Percentiles rank a stretch among this genome's conserved stretches.
Evolutionary conservation across 495 filamentous ascomycete species (phyloP).

Genomic region (Talaromyces ruber): DNA sequence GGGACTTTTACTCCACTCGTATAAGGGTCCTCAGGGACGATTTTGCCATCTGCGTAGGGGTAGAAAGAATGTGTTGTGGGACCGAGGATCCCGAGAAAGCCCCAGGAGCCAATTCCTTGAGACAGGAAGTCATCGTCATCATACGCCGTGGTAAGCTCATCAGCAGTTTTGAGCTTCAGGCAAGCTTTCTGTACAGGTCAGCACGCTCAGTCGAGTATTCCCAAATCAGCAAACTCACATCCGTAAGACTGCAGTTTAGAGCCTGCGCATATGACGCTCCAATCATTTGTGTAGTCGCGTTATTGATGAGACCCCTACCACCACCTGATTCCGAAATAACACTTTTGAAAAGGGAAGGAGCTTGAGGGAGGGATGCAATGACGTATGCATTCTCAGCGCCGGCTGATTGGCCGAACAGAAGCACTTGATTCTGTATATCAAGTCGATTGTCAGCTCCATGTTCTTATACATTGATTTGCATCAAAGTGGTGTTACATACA

Average conservation of each 20-base stretch:
- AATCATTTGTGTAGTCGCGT: slow-evolving; percentile 6
- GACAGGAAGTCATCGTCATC: slow-evolving; percentile 6
- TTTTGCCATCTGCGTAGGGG: slow-evolving; percentile 22
- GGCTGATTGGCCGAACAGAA: slow-evolving; percentile 33
- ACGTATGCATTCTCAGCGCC: slow-evolving; percentile 24
- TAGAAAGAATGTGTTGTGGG: slow-evolving; percentile 14
- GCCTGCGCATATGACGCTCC: slow-evolving; percentile 16
- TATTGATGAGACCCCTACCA: slow-evolving; percentile 13
- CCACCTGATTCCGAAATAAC: slow-evolving; percentile 27
- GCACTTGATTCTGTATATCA: slow-evolving; percentile 18
- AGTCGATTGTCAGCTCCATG: background rate
- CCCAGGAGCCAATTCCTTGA: slow-evolving; percentile 6
- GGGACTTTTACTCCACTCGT: slow-evolving; percentile 23
- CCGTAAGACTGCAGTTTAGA: slow-evolving; percentile 15
- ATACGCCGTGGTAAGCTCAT: slow-evolving; percentile 11
- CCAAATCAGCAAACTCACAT: slow-evolving; percentile 13
- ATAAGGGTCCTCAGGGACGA: slow-evolving; percentile 24
- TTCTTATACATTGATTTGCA: background rate
- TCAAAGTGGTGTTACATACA: slow-evolving; percentile 7
- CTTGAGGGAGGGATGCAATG: slow-evolving; percentile 24
- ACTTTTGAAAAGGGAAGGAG: slow-evolving; percentile 22
- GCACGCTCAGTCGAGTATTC: background rate
- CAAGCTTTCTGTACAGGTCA: slow-evolving; percentile 15
- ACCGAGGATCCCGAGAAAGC: slow-evolving; percentile 4
- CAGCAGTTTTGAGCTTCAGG: slow-evolving; percentile 9